These are phyloP conservation scores for Candida pseudocylindracea DNA, from an alignment of 1,139 yeast species.

Conservation along the genomic window DNA sequence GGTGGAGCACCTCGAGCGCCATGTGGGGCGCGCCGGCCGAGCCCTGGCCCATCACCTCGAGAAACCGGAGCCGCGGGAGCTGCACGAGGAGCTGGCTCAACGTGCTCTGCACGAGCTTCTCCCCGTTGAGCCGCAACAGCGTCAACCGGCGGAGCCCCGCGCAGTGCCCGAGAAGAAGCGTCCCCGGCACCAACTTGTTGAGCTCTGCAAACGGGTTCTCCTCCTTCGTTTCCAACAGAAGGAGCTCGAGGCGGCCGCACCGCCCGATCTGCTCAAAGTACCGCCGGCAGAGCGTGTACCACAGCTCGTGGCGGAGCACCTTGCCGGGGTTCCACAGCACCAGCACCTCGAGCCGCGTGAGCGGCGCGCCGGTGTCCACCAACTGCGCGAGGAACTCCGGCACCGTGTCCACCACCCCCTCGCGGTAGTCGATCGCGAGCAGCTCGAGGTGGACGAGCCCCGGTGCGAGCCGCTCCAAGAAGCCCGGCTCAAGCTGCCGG, in stretches of 20 bases:
- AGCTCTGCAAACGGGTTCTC: conserved; percentile 11
- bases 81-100: conserved; percentile 4
- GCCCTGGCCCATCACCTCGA: conserved; percentile 26
- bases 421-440: conserved; percentile 21
- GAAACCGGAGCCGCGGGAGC: conserved; percentile 10
- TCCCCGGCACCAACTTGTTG: conserved; percentile 8
- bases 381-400: conserved; percentile 13
- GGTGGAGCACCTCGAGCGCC: conserved; percentile 30
- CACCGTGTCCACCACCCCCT: conserved; percentile 17
- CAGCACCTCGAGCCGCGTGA: conserved; percentile 17
- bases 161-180: conserved; percentile 1
- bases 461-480: conserved; percentile 9
- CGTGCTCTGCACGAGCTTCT: conserved; percentile 6
- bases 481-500: conserved; percentile 5
- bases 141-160: not conserved
- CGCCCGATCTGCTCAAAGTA: conserved; percentile 11
- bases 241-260: conserved; percentile 8
- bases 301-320: conserved; percentile 2
- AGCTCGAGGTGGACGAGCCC: conserved; percentile 8
- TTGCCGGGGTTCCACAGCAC: conserved; percentile 19
- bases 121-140: conserved; percentile 1
- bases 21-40: conserved; percentile 34
- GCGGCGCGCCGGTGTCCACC: conserved; percentile 3
- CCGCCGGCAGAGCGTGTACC: conserved; percentile 7
- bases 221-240: conserved; percentile 20